Conservation (phyloP, 116 monocot species). For the Iris pallida region DNA sequence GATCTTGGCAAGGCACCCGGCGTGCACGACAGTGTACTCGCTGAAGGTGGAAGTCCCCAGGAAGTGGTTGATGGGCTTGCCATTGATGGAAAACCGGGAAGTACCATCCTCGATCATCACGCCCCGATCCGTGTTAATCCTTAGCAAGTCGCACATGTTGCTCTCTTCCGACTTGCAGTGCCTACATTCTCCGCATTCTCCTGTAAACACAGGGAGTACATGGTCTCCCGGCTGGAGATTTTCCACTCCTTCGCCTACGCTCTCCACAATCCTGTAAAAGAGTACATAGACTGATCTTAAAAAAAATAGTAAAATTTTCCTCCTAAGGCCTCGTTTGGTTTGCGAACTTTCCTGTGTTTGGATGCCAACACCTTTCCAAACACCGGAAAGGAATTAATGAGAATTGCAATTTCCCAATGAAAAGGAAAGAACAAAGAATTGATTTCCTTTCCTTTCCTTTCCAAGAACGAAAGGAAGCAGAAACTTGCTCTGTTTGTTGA, state of each 20-base stretch:
- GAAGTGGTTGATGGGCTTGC: conserved; percentile 39
- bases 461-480: no score
- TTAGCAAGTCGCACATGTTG: conserved; percentile 55
- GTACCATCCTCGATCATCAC: conserved; percentile 41
- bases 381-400: no score
- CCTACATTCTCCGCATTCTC: conserved; percentile 40
- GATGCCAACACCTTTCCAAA: no score
- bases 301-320: no score
- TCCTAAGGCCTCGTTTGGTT: no score
- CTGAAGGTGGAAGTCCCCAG: conserved; percentile 64
- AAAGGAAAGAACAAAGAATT: no score
- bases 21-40: conserved; percentile 58
- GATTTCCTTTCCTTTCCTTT: no score
- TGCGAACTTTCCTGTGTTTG: no score
- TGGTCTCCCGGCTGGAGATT: conserved; percentile 40
- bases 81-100: conserved; percentile 37
- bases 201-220: conserved; percentile 51
- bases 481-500: background rate
- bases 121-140: conserved; percentile 48
- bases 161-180: conserved; percentile 60
- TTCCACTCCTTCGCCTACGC: conserved; percentile 48
- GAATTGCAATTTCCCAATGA: no score
- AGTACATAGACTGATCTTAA: background rate
- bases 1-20: conserved; percentile 48
- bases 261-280: conserved; percentile 41